Conservation (phyloP, 805 yeast genomes). For the Ogataea kodamae region DNA sequence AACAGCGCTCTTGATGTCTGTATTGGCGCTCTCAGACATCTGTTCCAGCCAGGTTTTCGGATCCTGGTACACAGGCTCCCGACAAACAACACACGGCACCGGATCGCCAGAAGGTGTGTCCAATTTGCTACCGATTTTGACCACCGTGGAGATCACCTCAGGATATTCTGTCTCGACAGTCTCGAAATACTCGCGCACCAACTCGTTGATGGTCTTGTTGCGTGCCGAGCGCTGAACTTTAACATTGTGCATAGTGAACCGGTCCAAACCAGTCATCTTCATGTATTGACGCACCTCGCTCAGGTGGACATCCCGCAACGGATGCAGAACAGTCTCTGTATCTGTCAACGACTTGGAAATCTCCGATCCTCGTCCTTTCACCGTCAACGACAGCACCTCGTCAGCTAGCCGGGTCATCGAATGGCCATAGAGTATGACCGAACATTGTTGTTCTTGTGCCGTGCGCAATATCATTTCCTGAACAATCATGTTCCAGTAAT, state of each 20-base stretch:
- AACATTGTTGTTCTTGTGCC: conserved; percentile 44
- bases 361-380: conserved; percentile 79
- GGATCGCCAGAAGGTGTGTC: conserved; percentile 38
- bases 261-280: conserved; percentile 38
- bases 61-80: conserved; percentile 47
- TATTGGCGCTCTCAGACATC: conserved; percentile 44
- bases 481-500: conserved; percentile 47
- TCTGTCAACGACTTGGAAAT: conserved; percentile 53
- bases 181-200: conserved; percentile 68
- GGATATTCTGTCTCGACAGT: conserved; percentile 76
- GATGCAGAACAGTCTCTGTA: conserved; percentile 50
- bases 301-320: conserved; percentile 69
- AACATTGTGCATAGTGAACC: conserved; percentile 25
- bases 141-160: conserved; percentile 88
- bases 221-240: conserved; percentile 47
- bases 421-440: conserved; percentile 68
- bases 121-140: conserved; percentile 80
- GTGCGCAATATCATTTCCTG: conserved; percentile 44
- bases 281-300: conserved; percentile 64
- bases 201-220: conserved; percentile 77
- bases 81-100: conserved; percentile 54
- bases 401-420: conserved; percentile 83
- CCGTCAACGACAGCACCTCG: conserved; percentile 71
- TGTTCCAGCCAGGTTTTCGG: conserved; percentile 65
- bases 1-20: conserved; percentile 8